Evolutionary conservation across 495 filamentous ascomycete species (phyloP), one percentile per base, ranked within the genome.

Genomic region (Hyaloscypha finlandica): DNA sequence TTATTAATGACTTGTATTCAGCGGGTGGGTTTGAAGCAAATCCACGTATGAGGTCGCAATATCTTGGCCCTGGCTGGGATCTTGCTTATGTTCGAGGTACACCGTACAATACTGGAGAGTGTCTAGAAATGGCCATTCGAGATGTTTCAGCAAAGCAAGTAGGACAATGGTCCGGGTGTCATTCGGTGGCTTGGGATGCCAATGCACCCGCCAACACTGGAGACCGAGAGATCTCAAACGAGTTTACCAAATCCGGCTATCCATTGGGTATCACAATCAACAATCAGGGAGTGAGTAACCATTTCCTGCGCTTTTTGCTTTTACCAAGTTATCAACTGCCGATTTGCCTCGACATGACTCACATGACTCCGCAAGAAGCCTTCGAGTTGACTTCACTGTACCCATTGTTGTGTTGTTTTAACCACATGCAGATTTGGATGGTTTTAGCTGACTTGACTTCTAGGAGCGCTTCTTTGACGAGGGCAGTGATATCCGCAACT

Each of bases 221-320:
- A 1, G 80, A 88, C 58, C 79, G 83, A 8, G 76, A 71, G 16
- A 64, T 84, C 6, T 84, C 86, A 53, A 90, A 90, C 61, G 80
- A 87, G 73, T 90, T 82, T 71, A 90, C 88, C 6, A 90, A 89
- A 67, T 85, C 81, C 19, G 88, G 88, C 4, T 90, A 89, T 64
- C 88, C 88, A 3, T 75, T 90, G 0, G 88, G 86, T 1, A 61
- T 90, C 5, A 89, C 88, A 84, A 58, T 89, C 14, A 89, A 90
- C 63, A 59, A 73, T 0, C 68, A 82, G 1, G 88, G 88, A 1
- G 51, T 53, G 19, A 53, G 51, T 5, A 20, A 20, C 25, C 25
- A 25, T 25, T 25, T 25, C 25, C 25, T 25, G 25, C 25, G 25
- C 25, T 25, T 25, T 25, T 25, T 25, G 25, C 25, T 25, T 25